These are phyloP conservation scores for Huntiella abstrusa DNA, from an alignment of 2,329 filamentous ascomycete genomes.

Conservation along the genomic window DNA sequence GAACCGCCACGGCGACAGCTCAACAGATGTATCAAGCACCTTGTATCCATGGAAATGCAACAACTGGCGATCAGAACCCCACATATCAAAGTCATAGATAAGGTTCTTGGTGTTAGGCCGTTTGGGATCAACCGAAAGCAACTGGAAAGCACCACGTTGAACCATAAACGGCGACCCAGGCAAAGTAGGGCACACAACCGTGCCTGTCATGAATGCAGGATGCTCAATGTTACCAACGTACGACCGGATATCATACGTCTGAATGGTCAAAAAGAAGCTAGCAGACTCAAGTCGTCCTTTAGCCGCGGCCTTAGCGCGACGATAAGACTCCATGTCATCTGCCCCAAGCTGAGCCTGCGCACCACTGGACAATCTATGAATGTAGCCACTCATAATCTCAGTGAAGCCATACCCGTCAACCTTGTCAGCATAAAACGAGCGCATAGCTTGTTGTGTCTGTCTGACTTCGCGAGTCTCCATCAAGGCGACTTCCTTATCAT, in stretches of 20 bases:
- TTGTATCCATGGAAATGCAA: slow-evolving; percentile 45
- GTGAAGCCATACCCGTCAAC: slow-evolving; percentile 38
- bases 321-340: slow-evolving; percentile 32
- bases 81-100: slow-evolving; percentile 43
- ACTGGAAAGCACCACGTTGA: slow-evolving; percentile 34
- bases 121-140: slow-evolving; percentile 34
- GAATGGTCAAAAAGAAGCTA: slow-evolving; percentile 39
- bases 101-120: slow-evolving; percentile 39
- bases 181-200: slow-evolving; percentile 36
- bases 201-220: slow-evolving; percentile 36
- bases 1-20: slow-evolving; percentile 34
- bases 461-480: slow-evolving; percentile 22
- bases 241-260: slow-evolving; percentile 32
- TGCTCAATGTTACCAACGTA: slow-evolving; percentile 30
- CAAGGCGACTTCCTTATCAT: slow-evolving; percentile 12
- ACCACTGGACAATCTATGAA: slow-evolving; percentile 29
- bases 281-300: slow-evolving; percentile 35
- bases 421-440: slow-evolving; percentile 23
- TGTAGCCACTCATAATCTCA: slow-evolving; percentile 44
- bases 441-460: slow-evolving; percentile 20
- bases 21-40: slow-evolving; percentile 39
- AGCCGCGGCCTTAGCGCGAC: slow-evolving; percentile 31
- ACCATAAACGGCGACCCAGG: slow-evolving; percentile 42
- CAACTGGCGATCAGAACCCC: slow-evolving; percentile 29
- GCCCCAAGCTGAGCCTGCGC: slow-evolving; percentile 18